A percentile compares a stretch with the other conserved stretches of the same genome.
These are phyloP conservation scores for Cyberlindnera bimundalis DNA, from an alignment of 805 yeast genomes.

Conservation along the genomic window DNA sequence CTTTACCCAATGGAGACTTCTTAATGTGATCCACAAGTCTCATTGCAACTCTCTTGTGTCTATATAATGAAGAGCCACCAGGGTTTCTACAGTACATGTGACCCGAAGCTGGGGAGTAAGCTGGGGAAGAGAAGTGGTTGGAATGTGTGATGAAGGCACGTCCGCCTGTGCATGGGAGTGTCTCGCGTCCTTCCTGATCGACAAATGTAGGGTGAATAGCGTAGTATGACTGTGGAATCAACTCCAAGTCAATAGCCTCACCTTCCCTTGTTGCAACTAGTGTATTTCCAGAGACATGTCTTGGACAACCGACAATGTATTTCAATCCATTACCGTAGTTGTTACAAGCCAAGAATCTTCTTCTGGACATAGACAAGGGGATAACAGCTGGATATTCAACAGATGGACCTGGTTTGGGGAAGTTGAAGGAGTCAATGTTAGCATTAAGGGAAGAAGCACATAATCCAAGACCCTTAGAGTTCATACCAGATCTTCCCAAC, in stretches of 20 bases:
- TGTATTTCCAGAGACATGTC: slow-evolving; percentile 16
- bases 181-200: slow-evolving; percentile 12
- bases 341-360: slow-evolving; percentile 16
- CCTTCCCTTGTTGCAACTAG: slow-evolving; percentile 14
- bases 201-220: slow-evolving; percentile 16
- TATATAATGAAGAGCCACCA: slow-evolving; percentile 19
- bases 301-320: slow-evolving; percentile 16
- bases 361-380: slow-evolving; percentile 16
- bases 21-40: slow-evolving; percentile 13
- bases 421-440: slow-evolving; percentile 14
- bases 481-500: slow-evolving; percentile 19
- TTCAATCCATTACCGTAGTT: slow-evolving; percentile 16
- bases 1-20: slow-evolving; percentile 10
- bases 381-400: slow-evolving; percentile 10
- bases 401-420: slow-evolving; percentile 11
- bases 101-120: slow-evolving; percentile 15
- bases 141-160: slow-evolving; percentile 16
- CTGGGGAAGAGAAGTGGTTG: slow-evolving; percentile 13
- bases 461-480: slow-evolving; percentile 16
- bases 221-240: slow-evolving; percentile 15
- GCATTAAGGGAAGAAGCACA: slow-evolving; percentile 17
- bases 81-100: slow-evolving; percentile 16
- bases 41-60: slow-evolving; percentile 15
- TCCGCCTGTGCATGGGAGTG: slow-evolving; percentile 10
- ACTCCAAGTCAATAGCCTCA: slow-evolving; percentile 15